These are phyloP conservation scores for Neurospora sublineolata DNA, from an alignment of 495 filamentous ascomycete species.

Conservation along the genomic window DNA sequence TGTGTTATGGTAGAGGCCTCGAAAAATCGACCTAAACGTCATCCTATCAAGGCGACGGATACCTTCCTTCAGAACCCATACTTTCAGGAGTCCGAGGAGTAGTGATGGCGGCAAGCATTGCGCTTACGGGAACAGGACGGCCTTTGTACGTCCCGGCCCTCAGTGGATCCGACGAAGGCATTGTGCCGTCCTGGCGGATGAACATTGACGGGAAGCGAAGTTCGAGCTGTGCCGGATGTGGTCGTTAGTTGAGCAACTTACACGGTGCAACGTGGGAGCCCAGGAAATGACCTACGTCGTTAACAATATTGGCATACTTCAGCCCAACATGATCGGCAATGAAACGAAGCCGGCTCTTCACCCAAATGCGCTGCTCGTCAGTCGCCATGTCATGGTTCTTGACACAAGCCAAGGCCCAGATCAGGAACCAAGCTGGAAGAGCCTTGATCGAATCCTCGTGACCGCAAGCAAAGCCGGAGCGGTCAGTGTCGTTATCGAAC, in stretches of 20 bases:
- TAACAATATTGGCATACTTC: conserved; percentile 33
- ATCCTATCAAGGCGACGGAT: not conserved
- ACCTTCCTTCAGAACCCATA: not conserved
- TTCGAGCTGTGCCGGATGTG: conserved; percentile 17
- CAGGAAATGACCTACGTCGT: conserved; percentile 16
- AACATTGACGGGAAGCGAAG: conserved; percentile 40
- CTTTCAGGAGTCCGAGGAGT: not conserved
- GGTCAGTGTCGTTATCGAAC: conserved; percentile 3
- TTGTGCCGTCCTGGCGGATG: conserved; percentile 28
- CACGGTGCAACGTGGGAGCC: not conserved
- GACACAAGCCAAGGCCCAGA: conserved; percentile 25
- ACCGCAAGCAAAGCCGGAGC: conserved; percentile 28
- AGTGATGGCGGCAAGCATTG: not conserved
- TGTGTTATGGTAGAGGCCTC: not conserved
- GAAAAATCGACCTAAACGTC: not conserved
- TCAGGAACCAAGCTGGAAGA: conserved; percentile 33
- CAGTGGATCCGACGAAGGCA: conserved; percentile 10
- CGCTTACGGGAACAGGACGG: not conserved
- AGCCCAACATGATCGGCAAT: conserved; percentile 33
- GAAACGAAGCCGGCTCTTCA: conserved; percentile 27
- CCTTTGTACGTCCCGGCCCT: not conserved
- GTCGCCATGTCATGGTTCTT: conserved; percentile 32
- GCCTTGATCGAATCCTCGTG: conserved; percentile 27
- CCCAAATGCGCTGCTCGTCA: conserved; percentile 35
- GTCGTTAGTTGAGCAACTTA: not conserved